These are phyloP conservation scores for Aspergillus steynii DNA, from an alignment of 495 filamentous ascomycete species.

Conservation along the genomic window DNA sequence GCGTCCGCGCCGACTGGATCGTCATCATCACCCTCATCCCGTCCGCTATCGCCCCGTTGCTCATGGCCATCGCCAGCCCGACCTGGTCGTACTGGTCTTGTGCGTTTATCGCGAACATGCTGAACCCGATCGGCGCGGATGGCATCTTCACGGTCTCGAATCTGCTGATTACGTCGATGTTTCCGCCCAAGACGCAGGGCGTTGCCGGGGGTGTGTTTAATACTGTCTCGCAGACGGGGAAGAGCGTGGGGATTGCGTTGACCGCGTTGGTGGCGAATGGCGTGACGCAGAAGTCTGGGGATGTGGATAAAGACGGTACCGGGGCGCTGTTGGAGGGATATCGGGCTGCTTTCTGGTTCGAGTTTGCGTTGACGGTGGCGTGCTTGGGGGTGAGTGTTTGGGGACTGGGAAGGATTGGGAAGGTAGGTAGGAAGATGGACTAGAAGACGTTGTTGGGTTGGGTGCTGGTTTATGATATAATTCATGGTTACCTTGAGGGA, in stretches of 20 bases:
- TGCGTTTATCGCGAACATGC: conserved; percentile 23
- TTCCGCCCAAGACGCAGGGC: conserved; percentile 25
- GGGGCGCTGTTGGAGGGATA: conserved; percentile 52
- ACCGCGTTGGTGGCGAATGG: conserved; percentile 48
- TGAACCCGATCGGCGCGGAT: conserved; percentile 45
- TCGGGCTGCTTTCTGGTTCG: conserved; percentile 52
- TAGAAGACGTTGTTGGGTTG: not conserved
- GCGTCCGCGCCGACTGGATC: conserved; percentile 20
- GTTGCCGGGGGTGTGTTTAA: conserved; percentile 64
- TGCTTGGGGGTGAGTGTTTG: conserved; percentile 12
- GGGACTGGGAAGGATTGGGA: conserved; percentile 40
- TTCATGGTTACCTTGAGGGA: too few relatives aligned
- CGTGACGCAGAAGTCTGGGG: conserved; percentile 29
- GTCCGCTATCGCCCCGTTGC: conserved; percentile 20
- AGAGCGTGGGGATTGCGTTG: conserved; percentile 51
- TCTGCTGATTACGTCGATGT: conserved; percentile 49
- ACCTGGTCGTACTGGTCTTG: conserved; percentile 28
- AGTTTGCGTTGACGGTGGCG: conserved; percentile 34
- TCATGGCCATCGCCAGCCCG: conserved; percentile 30
- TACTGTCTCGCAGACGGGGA: conserved; percentile 56
- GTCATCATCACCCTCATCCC: conserved; percentile 18
- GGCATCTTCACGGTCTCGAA: conserved; percentile 54
- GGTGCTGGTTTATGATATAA: too few relatives aligned
- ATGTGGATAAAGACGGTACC: conserved; percentile 1
- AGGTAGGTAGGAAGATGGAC: conserved; percentile 49